Percentiles rank a stretch among this genome's conserved stretches.
phyloP scores from a whole-genome alignment of 805 yeast genomes.

The Myxozyma melibiosi region DNA sequence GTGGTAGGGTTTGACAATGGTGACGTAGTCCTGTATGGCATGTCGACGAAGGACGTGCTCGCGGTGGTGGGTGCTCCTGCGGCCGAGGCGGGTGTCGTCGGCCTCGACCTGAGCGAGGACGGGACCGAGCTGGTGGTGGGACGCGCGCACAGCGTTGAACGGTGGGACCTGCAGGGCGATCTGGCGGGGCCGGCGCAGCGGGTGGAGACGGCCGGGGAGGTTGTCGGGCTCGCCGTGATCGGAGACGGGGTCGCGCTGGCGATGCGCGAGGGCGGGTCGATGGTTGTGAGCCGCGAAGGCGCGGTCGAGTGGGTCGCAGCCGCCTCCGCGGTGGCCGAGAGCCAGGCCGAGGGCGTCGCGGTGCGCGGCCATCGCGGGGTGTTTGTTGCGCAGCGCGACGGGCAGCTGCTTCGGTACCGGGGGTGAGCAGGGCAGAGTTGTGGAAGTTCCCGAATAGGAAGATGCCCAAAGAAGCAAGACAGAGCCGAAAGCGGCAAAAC shows the following conservation, averaged over 20 bases:
- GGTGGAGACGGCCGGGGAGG: not conserved
- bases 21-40: constrained; percentile 18
- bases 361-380: no score
- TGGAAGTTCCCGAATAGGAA: no score
- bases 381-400: no score
- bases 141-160: constrained; percentile 12
- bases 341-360: no score
- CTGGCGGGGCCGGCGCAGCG: constrained; percentile 12
- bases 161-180: constrained; percentile 23
- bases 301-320: no score
- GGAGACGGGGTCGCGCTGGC: not conserved
- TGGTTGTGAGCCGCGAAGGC: not conserved
- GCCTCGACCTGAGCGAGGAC: not conserved
- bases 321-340: no score
- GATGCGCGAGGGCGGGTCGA: not conserved
- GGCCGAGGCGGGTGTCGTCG: constrained; percentile 2
- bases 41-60: constrained; percentile 14
- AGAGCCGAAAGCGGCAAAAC: no score
- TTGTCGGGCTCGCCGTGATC: not conserved
- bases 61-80: not conserved
- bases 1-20: constrained; percentile 46
- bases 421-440: no score
- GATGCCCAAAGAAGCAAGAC: no score
- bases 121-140: constrained; percentile 6
- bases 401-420: no score